Percentiles rank a stretch among this genome's conserved stretches.
Conservation (phyloP, 1,139 yeast species). For the Pneumocystis murina region DNA sequence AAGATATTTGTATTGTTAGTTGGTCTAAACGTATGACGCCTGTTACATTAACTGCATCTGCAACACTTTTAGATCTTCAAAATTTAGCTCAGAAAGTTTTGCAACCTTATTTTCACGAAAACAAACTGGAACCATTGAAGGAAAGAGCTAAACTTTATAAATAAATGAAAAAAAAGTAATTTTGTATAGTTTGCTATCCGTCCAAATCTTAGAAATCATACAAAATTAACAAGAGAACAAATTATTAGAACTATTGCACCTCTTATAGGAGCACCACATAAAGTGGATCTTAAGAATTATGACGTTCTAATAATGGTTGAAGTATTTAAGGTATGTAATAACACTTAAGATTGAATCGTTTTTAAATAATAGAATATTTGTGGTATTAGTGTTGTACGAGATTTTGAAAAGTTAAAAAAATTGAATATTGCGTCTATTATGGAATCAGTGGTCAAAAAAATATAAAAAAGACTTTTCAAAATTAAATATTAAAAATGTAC, state of each 20-base stretch:
- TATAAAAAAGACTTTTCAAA: background rate
- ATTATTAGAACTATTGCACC: slow-evolving; percentile 61
- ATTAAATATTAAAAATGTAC: background rate
- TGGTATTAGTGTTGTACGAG: slow-evolving; percentile 65
- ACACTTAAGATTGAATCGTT: slow-evolving; percentile 9
- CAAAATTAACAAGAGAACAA: slow-evolving; percentile 49
- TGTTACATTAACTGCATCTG: slow-evolving; percentile 57
- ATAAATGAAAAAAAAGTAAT: slow-evolving; percentile 19
- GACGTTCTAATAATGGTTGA: slow-evolving; percentile 72
- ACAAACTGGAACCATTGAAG: slow-evolving; percentile 22
- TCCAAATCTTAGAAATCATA: slow-evolving; percentile 65
- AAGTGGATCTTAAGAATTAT: slow-evolving; percentile 65
- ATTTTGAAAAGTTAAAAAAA: slow-evolving; percentile 40
- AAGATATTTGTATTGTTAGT: slow-evolving; percentile 12
- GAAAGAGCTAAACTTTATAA: background rate
- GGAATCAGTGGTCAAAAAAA: background rate
- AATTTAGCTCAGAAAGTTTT: slow-evolving; percentile 44
- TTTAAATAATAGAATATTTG: slow-evolving; percentile 33
- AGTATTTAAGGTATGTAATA: slow-evolving; percentile 44
- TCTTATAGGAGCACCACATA: slow-evolving; percentile 49
- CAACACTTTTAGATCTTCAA: slow-evolving; percentile 51
- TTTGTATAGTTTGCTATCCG: slow-evolving; percentile 57
- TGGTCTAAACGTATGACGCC: slow-evolving; percentile 63
- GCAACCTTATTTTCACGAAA: slow-evolving; percentile 52
- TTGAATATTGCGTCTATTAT: slow-evolving; percentile 34